These are phyloP conservation scores for Phylloporus arenicola DNA, from an alignment of 768 basidiomycete species.

Conservation along the genomic window DNA sequence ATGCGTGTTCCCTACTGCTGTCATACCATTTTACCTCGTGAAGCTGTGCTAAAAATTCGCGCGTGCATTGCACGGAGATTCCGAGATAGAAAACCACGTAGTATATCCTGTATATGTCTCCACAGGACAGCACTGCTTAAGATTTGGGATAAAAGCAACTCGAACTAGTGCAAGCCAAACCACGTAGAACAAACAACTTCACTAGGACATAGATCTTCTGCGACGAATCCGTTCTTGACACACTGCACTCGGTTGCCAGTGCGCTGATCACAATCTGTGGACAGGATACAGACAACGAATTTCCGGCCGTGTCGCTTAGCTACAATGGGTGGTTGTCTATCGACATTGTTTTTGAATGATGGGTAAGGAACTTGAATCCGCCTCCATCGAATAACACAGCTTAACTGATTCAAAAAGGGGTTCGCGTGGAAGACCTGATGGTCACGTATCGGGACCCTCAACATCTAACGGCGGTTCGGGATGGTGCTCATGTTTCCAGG, in stretches of 20 bases:
- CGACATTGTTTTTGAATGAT: not conserved
- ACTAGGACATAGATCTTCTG: not conserved
- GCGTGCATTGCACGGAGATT: not conserved
- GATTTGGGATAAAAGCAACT: too few species aligned
- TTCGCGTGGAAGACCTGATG: not conserved
- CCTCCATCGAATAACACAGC: not conserved
- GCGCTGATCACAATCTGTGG: not conserved
- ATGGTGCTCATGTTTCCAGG: not conserved
- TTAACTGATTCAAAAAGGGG: not conserved
- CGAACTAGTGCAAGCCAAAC: not conserved
- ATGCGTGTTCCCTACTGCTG: too few species aligned
- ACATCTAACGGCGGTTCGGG: not conserved
- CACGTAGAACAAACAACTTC: not conserved
- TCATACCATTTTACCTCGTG: not conserved
- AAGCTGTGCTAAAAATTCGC: not conserved
- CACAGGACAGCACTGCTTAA: not conserved
- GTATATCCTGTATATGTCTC: not conserved
- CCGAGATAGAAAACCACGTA: not conserved
- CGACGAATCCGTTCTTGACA: not conserved
- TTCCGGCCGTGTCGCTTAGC: not conserved
- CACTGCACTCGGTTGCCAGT: too few species aligned
- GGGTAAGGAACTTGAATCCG: not conserved
- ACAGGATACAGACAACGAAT: not conserved
- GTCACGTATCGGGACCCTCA: too few species aligned
- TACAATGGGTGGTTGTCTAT: not conserved